Evolutionary conservation across 83 land plant genomes (phyloP), one percentile per base, ranked within the genome.

Genomic region (Diphasiastrum complanatum): DNA sequence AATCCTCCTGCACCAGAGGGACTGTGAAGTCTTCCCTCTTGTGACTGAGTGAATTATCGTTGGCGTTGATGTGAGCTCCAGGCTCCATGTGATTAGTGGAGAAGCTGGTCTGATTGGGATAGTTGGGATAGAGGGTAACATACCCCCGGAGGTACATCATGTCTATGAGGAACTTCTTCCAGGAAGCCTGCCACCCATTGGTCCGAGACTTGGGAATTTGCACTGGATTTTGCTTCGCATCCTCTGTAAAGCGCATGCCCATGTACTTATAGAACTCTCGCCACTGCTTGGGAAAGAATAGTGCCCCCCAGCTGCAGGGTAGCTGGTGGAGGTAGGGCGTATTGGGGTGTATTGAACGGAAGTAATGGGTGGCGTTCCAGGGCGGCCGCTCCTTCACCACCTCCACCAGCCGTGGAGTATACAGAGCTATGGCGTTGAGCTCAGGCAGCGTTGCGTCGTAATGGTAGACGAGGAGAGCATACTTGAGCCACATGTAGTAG

Each of bases 281-380:
- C 99, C 99, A 95, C 0, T 84, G 93, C 73, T 95, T 79, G 22
- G 99, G 99, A 74, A 95, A 95, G 83, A 90, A 95, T 5, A 95
- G 83, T 6, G 97, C 86, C 2, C 97, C 97, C 99, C 99, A 95
- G 59, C 93, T 84, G 56, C 97, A 89, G 18, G 99, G 99, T 11
- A 95, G 76, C 61, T 89, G 99, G 54, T 95, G 99, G 56, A 95
- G 75, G 59, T 95, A 95, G 0, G 99, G 97, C 20, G 87, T 89
- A 80, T 95, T 86, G 1, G 89, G 89, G 49, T 85, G 92, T 32
- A 89, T 66, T 8, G 31, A 47, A 68, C 65, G 79, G 43, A 49
- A 49, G 51, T 18, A 49, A 8, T 6, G 23, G 23, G 63, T 63
- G 11, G 62, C 66, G 29, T 63, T 63, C 66, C 66, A 63, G n/a